phyloP scores from a whole-genome alignment of 345 rosid genomes.

The Erysimum cheiranthoides region DNA sequence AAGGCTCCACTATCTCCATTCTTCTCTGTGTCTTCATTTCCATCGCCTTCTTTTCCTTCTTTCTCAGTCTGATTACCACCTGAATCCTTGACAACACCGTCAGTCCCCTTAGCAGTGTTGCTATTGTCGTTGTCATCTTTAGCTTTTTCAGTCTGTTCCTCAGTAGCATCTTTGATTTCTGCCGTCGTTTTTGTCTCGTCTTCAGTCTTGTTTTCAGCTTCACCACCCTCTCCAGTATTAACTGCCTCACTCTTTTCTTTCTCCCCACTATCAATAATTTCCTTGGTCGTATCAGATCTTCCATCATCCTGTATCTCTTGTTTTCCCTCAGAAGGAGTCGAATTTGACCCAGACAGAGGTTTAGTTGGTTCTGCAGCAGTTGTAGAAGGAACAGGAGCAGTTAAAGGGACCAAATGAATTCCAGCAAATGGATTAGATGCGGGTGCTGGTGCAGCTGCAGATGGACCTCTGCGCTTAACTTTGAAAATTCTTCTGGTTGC shows the following conservation, averaged over 20 bases:
- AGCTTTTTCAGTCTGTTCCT: conserved; percentile 41
- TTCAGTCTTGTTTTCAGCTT: conserved; percentile 28
- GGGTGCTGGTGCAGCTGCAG: conserved; percentile 44
- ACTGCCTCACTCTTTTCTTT: conserved; percentile 22
- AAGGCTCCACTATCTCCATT: conserved; percentile 58
- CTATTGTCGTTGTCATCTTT: conserved; percentile 42
- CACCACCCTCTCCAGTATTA: conserved; percentile 20
- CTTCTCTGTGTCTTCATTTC: conserved; percentile 49
- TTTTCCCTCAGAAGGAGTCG: conserved; percentile 35
- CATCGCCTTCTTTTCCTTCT: conserved; percentile 49
- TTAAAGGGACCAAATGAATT: conserved; percentile 62
- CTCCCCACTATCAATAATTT: background rate
- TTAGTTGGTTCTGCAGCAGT: conserved; percentile 2
- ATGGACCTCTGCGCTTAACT: conserved; percentile 61
- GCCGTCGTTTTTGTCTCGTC: conserved; percentile 1
- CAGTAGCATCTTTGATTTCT: conserved; percentile 25
- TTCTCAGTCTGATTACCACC: conserved; percentile 47
- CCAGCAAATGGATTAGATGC: conserved; percentile 86
- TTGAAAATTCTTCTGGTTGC: conserved; percentile 77
- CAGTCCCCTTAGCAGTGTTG: conserved; percentile 41
- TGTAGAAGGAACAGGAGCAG: conserved; percentile 34
- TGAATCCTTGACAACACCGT: conserved; percentile 44
- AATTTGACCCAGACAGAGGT: conserved; percentile 17
- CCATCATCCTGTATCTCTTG: conserved; percentile 12
- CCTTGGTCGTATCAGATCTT: background rate